Evolutionary conservation across 2,329 filamentous ascomycete genomes (phyloP), one percentile per base, ranked within the genome.

Genomic region (Cyclaneusma minus): DNA sequence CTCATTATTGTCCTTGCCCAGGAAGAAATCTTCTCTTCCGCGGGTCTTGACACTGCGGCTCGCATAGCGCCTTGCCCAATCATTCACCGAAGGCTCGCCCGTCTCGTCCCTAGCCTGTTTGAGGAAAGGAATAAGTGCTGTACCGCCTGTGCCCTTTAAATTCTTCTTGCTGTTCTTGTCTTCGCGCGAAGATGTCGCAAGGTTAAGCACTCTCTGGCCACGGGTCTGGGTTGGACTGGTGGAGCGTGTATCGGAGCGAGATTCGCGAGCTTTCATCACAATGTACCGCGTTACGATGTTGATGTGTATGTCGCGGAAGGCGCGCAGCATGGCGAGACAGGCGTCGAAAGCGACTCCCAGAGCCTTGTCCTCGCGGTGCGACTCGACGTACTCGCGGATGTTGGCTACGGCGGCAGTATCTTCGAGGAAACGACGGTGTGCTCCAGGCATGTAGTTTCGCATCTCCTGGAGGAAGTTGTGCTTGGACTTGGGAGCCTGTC

Each of bases 61-160:
- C 13, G 57, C 50, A 43, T 62, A 55, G 19, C 62, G 45, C 34
- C 6, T 40, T 1, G 67, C 62, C 71, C 70, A 76, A 27, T 60
- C 55, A 39, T 69, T 64, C 19, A 95, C 75, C 1, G 85, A 83
- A 2, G 84, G 83, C 50, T 95, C 87, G 10, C 82, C 81, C 1
- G 89, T 98, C 60, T 98, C 89, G 43, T 98, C 85, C 15, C 89
- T 67, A 4, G 89, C 89, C 54, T 98, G 89, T 54, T 95, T 94
- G 34, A 98, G 59, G 53, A 98, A 98, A 0, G 87, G 82, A 29
- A 98, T 94, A 30, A 98, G 58, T 0, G 85, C 81, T 0, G 89
- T 95, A 10, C 89, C 89, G 9, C 89, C 89, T 0, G 89, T 98
- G 2, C 89, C 89, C 22, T 79, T 81, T 15, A 93, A 64, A 26